Base-by-base conservation (phyloP, 2,329 filamentous ascomycete genomes). In the Colletotrichum filicis region DNA sequence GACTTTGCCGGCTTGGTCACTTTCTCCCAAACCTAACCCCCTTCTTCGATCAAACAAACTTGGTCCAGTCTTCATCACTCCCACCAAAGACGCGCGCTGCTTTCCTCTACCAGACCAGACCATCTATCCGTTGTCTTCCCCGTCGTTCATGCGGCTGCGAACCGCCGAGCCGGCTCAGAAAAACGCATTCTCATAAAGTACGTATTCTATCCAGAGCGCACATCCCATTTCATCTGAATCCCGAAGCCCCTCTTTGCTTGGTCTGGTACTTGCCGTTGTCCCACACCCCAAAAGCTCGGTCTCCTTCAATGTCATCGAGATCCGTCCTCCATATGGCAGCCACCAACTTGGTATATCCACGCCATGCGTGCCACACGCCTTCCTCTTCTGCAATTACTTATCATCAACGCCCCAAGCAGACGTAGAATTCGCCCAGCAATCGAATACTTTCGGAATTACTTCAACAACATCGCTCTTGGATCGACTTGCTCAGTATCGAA, bases 221-320 rank as follows among this genome's bases (percentile, higher is more conserved):
- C 61, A 71, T 74, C 60, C 74, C 68, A 71, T 74, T 57, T 72
- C 68, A 68, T 68, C 72, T 57, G 56, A 49, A 66, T 74, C 68
- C 74, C 64, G 63, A 64, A 66, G 68, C 72, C 66, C 62, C 66
- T 71, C 68, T 69, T 58, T 72, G 52, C 73, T 65, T 74, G 68
- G 72, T 46, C 68, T 74, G 68, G 72, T 46, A 65, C 68, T 69
- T 73, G 68, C 72, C 61, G 68, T 74, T 73, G 72, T 73, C 69
- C 74, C 74, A 75, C 74, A 75, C 69, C 72, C 65, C 46, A 60
- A 62, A 49, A 71, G 69, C 68, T 75, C 73, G 74, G 74, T 73
- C 74, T 75, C 59, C 49, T 74, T 63, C 35, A 62, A 69, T 75
- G 74, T 75, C 74, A 75, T 75, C 74, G 74, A 75, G 74, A 75